Conservation (phyloP, 2,329 filamentous ascomycete species). For the Rasamsonia emersonii region DNA sequence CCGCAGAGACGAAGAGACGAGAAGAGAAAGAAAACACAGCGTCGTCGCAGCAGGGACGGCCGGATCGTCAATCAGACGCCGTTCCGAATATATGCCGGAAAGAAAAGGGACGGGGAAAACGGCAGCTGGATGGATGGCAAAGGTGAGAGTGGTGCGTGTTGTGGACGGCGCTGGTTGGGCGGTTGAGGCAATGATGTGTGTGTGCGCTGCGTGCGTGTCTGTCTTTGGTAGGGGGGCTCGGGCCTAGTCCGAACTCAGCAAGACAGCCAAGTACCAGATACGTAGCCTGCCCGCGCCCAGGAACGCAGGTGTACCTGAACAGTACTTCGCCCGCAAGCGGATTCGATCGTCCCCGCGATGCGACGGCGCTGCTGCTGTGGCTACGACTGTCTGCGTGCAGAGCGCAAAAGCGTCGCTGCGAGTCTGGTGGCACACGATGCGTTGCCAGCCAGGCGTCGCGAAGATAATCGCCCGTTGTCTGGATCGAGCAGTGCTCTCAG, state of each 20-base stretch:
- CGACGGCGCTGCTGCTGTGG: too few relatives aligned
- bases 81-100: slow-evolving; percentile 16
- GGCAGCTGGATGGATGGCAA: slow-evolving; percentile 16
- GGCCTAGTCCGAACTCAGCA: slow-evolving; percentile 4
- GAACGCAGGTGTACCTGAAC: slow-evolving; percentile 14
- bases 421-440: too few relatives aligned
- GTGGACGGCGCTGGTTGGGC: background rate
- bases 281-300: slow-evolving; percentile 15
- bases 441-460: too few relatives aligned
- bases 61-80: slow-evolving; percentile 12
- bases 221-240: slow-evolving; percentile 11
- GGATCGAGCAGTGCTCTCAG: too few relatives aligned
- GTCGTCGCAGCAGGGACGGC: slow-evolving; percentile 10
- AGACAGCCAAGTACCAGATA: slow-evolving; percentile 8
- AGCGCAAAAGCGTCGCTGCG: too few relatives aligned
- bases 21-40: background rate
- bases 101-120: slow-evolving; percentile 7
- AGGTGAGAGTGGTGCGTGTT: slow-evolving; percentile 12
- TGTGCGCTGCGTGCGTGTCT: slow-evolving; percentile 1
- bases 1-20: background rate
- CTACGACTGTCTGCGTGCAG: too few relatives aligned
- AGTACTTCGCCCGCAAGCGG: slow-evolving; percentile 12
- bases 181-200: background rate
- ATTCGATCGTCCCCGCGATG: too few relatives aligned
- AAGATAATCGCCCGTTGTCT: too few relatives aligned